Conservation (phyloP, 306 rosid genomes). For the Rosa persica region DNA sequence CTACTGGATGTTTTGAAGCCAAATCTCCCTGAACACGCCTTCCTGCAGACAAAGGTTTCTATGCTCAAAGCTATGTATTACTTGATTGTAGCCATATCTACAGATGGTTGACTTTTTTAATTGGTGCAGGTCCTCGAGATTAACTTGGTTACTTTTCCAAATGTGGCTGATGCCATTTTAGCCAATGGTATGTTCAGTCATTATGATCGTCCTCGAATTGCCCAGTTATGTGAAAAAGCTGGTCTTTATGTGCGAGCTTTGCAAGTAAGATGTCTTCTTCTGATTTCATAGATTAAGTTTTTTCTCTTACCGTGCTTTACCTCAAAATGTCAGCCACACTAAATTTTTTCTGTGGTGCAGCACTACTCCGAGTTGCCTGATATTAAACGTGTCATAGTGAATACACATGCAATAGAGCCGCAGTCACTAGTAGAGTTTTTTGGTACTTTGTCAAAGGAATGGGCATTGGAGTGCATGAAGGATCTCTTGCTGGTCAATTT, state of each 20-base stretch:
- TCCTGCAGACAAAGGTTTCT: slow-evolving; percentile 87
- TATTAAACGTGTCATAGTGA: slow-evolving; percentile 92
- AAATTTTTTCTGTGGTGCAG: slow-evolving; percentile 54
- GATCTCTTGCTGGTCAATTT: slow-evolving; percentile 96
- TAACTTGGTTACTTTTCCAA: slow-evolving; percentile 95
- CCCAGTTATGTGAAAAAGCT: slow-evolving; percentile 96
- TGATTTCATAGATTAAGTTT: background rate
- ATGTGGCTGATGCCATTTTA: slow-evolving; percentile 96
- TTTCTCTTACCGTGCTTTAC: background rate
- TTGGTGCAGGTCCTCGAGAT: slow-evolving; percentile 80
- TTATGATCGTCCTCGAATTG: slow-evolving; percentile 95
- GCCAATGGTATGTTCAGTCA: slow-evolving; percentile 99
- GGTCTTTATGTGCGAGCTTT: slow-evolving; percentile 95
- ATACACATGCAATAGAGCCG: slow-evolving; percentile 98
- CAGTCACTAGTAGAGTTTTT: slow-evolving; percentile 99
- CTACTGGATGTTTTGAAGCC: slow-evolving; percentile 95
- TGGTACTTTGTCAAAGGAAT: slow-evolving; percentile 88
- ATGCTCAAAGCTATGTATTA: slow-evolving; percentile 15
- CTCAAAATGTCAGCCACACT: slow-evolving; percentile 8
- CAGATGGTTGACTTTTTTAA: slow-evolving; percentile 26
- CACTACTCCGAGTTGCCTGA: slow-evolving; percentile 98
- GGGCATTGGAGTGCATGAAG: slow-evolving; percentile 99
- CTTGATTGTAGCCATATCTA: slow-evolving; percentile 19
- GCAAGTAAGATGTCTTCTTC: slow-evolving; percentile 61
- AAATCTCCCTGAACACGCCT: slow-evolving; percentile 89